Base-by-base conservation (phyloP, 2,329 filamentous ascomycete genomes). In the Alternaria sp. region DNA sequence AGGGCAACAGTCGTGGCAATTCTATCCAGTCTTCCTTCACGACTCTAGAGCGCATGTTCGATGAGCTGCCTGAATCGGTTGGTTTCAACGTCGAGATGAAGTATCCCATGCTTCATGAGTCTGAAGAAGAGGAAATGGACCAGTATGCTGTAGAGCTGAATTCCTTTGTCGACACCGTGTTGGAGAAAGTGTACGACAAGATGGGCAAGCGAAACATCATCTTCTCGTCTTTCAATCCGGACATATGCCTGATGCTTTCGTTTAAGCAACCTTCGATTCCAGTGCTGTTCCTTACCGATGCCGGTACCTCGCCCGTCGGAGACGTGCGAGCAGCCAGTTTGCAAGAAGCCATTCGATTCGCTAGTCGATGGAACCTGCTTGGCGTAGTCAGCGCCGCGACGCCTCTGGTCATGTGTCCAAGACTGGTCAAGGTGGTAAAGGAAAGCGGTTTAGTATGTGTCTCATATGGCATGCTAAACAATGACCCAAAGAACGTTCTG, bases 61-160 rank as follows among this genome's bases (percentile, higher is more conserved):
- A 87, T 3, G 90, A 94, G 74, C 82, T 99, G 0, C 93, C 93
- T 0, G 86, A 91, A 64, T 85, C 87, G 14, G 91, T 96, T 22
- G 94, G 95, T 14, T 99, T 99, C 85, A 98, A 99, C 79, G 96
- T 99, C 69, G 95, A 99, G 82, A 91, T 99, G 86, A 98, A 99
- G 81, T 99, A 99, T 76, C 95, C 95, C 5, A 98, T 98, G 94
- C 87, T 99, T 42, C 91, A 94, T 76, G 96, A 99, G 83, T 92
- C 89, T 59, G 93, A 97, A 78, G 92, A 96, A 77, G 91, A 97
- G 67, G 93, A 96, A 69, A 97, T 98, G 93, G 94, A 97, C 76
- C 91, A 92, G 3, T 97, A 97, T 74, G 94, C 93, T 0, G 92
- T 98, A 47, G 95, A 99, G 80, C 86, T 98, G 69, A 98, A 98